phyloP scores from a whole-genome alignment of 805 yeast genomes.

The Saturnispora bothae region DNA sequence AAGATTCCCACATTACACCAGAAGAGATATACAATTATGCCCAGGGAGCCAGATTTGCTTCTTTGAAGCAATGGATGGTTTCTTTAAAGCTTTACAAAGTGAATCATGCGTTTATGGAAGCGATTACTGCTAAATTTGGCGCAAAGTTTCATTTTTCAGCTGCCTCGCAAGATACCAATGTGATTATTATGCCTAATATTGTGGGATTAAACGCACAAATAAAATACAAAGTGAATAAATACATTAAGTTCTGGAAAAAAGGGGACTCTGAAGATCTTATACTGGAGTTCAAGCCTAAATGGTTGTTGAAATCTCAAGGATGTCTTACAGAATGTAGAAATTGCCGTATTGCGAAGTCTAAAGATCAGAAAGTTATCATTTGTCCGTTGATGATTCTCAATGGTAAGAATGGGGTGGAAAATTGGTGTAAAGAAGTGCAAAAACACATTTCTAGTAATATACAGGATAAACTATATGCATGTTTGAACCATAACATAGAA shows the following conservation, averaged over 20 bases:
- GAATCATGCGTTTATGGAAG: neutral
- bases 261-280: no score
- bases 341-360: slow-evolving; percentile 30
- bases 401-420: slow-evolving; percentile 20
- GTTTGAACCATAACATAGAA: no score
- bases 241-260: slow-evolving; percentile 15
- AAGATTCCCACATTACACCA: slow-evolving; percentile 27
- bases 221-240: slow-evolving; percentile 17
- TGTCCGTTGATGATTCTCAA: slow-evolving; percentile 34
- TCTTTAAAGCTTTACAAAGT: slow-evolving; percentile 1
- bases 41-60: no score
- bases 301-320: slow-evolving; percentile 24
- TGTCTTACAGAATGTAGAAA: slow-evolving; percentile 31
- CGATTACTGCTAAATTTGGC: slow-evolving; percentile 4
- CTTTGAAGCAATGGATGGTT: slow-evolving; percentile 14
- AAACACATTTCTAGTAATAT: neutral
- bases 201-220: slow-evolving; percentile 3
- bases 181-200: slow-evolving; percentile 21
- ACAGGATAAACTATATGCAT: no score
- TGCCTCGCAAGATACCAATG: slow-evolving; percentile 19
- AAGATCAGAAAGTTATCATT: slow-evolving; percentile 24
- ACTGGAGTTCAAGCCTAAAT: slow-evolving; percentile 44
- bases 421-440: slow-evolving; percentile 24
- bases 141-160: neutral
- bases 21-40: slow-evolving; percentile 32